phyloP scores from a whole-genome alignment of 2,329 filamentous ascomycete genomes.

The Chrysosporium keratinophilum region DNA sequence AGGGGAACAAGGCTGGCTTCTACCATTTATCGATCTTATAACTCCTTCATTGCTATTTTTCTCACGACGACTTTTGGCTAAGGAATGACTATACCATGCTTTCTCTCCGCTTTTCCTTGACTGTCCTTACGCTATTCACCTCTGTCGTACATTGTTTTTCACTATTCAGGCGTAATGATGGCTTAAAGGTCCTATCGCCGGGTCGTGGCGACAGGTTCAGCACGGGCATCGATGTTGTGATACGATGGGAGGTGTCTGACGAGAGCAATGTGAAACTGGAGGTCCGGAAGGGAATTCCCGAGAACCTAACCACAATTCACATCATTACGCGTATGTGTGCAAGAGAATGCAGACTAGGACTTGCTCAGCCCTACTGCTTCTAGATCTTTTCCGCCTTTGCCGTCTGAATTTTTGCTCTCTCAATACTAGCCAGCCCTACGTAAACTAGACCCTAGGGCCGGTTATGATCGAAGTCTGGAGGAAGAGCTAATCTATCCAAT shows the following conservation, averaged over 20 bases:
- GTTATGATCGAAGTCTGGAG: not conserved
- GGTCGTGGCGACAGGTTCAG: slow-evolving; percentile 9
- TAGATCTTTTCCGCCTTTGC: not conserved
- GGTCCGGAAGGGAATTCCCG: slow-evolving; percentile 10
- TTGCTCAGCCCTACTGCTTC: not conserved
- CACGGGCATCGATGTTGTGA: slow-evolving; percentile 13
- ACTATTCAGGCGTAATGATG: slow-evolving; percentile 9
- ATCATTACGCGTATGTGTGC: slow-evolving; percentile 12
- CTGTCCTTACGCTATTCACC: not conserved
- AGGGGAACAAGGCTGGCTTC: not conserved
- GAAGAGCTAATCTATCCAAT: not conserved
- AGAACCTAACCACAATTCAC: slow-evolving; percentile 14
- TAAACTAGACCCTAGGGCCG: too few species aligned
- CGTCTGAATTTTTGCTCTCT: too few species aligned
- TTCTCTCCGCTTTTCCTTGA: not conserved
- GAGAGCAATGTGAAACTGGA: slow-evolving; percentile 10
- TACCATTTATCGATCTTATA: not conserved
- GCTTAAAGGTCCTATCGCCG: slow-evolving; percentile 9
- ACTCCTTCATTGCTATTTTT: too few species aligned
- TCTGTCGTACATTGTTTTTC: slow-evolving; percentile 4
- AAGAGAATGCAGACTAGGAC: not conserved
- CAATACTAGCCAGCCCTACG: too few species aligned
- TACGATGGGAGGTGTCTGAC: slow-evolving; percentile 11
- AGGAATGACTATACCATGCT: not conserved
- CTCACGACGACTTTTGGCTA: too few species aligned